Conservation (phyloP, 2,329 filamentous ascomycete genomes). For the Aureobasidium sp. region DNA sequence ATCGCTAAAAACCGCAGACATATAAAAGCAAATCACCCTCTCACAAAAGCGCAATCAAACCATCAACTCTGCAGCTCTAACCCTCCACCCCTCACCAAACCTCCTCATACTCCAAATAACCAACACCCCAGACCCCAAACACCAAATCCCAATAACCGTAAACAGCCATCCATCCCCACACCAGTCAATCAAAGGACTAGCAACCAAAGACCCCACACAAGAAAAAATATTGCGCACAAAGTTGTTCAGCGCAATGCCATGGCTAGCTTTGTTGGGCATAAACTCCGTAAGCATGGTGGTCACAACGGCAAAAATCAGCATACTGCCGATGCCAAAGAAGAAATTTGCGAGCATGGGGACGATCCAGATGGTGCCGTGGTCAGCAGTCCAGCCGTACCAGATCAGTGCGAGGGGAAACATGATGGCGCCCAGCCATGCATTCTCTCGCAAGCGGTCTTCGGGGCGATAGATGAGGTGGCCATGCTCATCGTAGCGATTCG, state of each 20-base stretch:
- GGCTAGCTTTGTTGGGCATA: conserved; percentile 63
- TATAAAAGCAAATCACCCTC: background rate
- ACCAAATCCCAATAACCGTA: conserved; percentile 43
- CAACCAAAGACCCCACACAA: conserved; percentile 63
- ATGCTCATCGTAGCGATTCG: conserved; percentile 59
- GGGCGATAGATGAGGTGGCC: conserved; percentile 63
- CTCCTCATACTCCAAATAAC: conserved; percentile 30
- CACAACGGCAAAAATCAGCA: conserved; percentile 67
- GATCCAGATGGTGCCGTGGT: conserved; percentile 57
- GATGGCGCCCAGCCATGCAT: conserved; percentile 67
- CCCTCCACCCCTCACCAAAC: conserved; percentile 28
- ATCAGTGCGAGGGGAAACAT: conserved; percentile 65
- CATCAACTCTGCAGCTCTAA: conserved; percentile 2
- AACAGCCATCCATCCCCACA: conserved; percentile 74
- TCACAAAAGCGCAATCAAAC: background rate
- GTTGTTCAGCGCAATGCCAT: conserved; percentile 74
- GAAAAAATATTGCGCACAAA: conserved; percentile 73
- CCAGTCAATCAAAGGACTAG: conserved; percentile 61
- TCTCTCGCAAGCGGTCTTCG: conserved; percentile 77
- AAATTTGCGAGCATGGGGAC: conserved; percentile 40
- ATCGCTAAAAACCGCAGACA: background rate
- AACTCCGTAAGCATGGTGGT: conserved; percentile 85
- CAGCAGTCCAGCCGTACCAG: conserved; percentile 69
- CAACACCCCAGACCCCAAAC: conserved; percentile 23
- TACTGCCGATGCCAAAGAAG: conserved; percentile 65